Base-by-base conservation (phyloP, 108 stramenopile genomes). In the Nannochloropsis gaditana region DNA sequence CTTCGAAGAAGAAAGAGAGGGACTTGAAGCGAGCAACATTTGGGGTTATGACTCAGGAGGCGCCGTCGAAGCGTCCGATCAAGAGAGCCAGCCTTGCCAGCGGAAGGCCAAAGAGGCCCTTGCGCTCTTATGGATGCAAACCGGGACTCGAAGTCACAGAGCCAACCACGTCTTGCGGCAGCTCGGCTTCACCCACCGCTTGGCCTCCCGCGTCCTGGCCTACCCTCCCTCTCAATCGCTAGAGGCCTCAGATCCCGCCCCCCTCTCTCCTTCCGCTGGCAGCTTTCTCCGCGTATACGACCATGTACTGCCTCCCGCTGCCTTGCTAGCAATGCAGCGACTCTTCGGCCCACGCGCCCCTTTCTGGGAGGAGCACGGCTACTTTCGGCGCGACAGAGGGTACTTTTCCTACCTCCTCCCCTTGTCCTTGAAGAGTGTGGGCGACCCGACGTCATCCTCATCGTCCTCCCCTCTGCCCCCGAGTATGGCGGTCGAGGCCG, bases 331-430 rank as follows among this genome's bases (percentile, higher is more conserved):
- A 31, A 17, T 83, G 31, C 83, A 43, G 83, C 10, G 0, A 43
- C 31, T 44, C n/a, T 31, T 83, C n/a, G 45, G 2, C 45, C 43
- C 43, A 17, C 2, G 8, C 11, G 83, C 83, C 42, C 8, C 45
- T 44, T 83, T 43, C 15, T 83, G 43, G 43, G 21, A 15, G 2
- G 83, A 83, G n/a, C 41, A 45, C n/a, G 83, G 42, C 44, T 83
- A 83, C 44, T 43, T 44, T 5, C 42, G 43, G 43, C 17, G 82
- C 42, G 9, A 21, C 44, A 2, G 11, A 9, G 83, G 44, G 44
- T 83, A 44, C 83, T 83, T 83, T 17, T 43, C 42, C 83, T 83
- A 43, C 83, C 17, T 44, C 83, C 8, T 21, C 83, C 44, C 83
- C 42, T 9, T 83, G 83, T 4, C 59, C 8, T 73, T 8, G 59